These are phyloP conservation scores for Malus hybrid DNA, from an alignment of 331 rosid species.

Conservation along the genomic window DNA sequence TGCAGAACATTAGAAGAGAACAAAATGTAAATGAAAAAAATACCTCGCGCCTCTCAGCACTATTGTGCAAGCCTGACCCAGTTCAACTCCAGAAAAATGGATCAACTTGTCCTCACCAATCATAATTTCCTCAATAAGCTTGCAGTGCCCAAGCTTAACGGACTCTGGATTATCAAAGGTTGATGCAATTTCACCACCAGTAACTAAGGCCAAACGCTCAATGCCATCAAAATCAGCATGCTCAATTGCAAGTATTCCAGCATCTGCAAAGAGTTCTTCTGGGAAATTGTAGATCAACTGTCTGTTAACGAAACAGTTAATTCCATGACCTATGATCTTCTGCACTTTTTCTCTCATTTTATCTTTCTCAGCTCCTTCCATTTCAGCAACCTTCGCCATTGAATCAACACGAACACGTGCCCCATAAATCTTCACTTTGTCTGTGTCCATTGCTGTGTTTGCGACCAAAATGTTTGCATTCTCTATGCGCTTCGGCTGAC, in stretches of 20 bases:
- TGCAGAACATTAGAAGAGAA: background rate
- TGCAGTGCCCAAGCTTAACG: conserved; percentile 87
- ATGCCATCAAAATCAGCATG: conserved; percentile 99
- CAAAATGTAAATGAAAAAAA: background rate
- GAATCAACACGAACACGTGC: conserved; percentile 97
- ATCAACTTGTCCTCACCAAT: conserved; percentile 94
- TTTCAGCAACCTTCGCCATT: conserved; percentile 89
- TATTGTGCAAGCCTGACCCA: conserved; percentile 98
- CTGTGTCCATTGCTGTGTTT: conserved; percentile 96
- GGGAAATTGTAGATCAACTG: conserved; percentile 96
- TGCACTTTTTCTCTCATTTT: conserved; percentile 95
- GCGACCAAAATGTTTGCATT: conserved; percentile 91
- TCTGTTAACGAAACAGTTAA: conserved; percentile 88
- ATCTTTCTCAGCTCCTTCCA: conserved; percentile 91
- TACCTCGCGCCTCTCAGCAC: conserved; percentile 97
- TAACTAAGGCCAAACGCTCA: conserved; percentile 87
- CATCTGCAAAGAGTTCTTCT: conserved; percentile 98
- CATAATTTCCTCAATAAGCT: conserved; percentile 94
- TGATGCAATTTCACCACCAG: conserved; percentile 98
- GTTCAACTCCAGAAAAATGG: conserved; percentile 90
- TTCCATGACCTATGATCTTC: conserved; percentile 87
- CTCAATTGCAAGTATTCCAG: conserved; percentile 93
- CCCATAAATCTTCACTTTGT: conserved; percentile 92
- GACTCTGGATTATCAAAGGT: conserved; percentile 97
- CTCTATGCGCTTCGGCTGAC: conserved; percentile 95